These are phyloP conservation scores for Diplocarpon rosae DNA, from an alignment of 2,329 filamentous ascomycete species.

Conservation along the genomic window DNA sequence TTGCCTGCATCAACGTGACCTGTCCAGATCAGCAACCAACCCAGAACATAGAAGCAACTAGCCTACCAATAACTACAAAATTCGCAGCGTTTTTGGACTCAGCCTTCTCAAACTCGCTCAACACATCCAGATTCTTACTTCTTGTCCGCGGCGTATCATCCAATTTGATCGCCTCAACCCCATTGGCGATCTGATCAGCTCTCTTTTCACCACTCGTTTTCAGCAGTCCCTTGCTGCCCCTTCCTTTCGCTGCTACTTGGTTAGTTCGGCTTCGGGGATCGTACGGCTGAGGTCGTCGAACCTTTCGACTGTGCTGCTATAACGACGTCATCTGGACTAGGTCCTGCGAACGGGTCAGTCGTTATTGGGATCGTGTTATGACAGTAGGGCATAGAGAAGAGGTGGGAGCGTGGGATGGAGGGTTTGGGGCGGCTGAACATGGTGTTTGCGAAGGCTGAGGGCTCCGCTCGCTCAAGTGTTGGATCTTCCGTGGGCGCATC, in stretches of 20 bases:
- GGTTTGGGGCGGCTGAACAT: conserved; percentile 28
- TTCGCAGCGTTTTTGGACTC: conserved; percentile 71
- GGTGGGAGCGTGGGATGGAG: conserved; percentile 8
- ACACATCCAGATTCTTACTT: conserved; percentile 74
- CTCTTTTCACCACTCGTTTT: conserved; percentile 33
- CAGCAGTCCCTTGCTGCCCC: conserved; percentile 28
- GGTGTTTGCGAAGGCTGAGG: conserved; percentile 31
- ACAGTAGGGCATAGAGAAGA: conserved; percentile 32
- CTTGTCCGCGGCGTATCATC: conserved; percentile 46
- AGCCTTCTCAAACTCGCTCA: conserved; percentile 67
- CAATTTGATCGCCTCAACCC: conserved; percentile 36
- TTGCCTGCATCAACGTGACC: conserved; percentile 97
- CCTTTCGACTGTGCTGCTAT: conserved; percentile 80
- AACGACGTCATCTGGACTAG: conserved; percentile 87
- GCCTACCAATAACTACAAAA: conserved; percentile 79
- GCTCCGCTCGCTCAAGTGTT: conserved; percentile 23
- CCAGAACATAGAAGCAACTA: background rate
- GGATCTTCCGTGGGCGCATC: conserved; percentile 11
- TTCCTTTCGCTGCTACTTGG: conserved; percentile 32
- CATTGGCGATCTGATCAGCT: conserved; percentile 32
- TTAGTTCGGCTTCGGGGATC: conserved; percentile 28
- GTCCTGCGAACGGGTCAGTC: conserved; percentile 61
- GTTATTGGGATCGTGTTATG: conserved; percentile 30
- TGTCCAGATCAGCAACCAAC: conserved; percentile 26
- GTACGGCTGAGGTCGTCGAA: conserved; percentile 39